Evolutionary conservation across 2,329 filamentous ascomycete genomes (phyloP).

Genomic region (Aspergillus alliaceus): DNA sequence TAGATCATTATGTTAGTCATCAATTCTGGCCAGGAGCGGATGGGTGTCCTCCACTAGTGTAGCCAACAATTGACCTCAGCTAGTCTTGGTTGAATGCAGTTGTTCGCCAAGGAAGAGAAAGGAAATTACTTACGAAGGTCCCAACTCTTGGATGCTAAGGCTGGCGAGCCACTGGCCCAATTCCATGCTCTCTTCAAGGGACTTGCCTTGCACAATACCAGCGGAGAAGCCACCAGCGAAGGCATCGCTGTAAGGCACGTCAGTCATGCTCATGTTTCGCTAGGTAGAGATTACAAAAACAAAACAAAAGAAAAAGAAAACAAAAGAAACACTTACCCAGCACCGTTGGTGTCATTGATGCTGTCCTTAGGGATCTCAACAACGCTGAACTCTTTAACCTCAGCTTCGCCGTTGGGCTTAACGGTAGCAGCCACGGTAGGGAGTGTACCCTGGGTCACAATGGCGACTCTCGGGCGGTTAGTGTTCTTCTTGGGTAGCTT

Average conservation of each 20-base stretch:
- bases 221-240: conserved; percentile 94
- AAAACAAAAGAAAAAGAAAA: too few relatives aligned
- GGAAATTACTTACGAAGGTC: conserved; percentile 76
- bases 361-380: conserved; percentile 72
- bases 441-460: conserved; percentile 92
- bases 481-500: conserved; percentile 89
- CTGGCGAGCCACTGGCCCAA: conserved; percentile 96
- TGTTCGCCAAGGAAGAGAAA: background rate
- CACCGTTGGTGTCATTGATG: conserved; percentile 96
- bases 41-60: too few relatives aligned
- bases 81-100: background rate
- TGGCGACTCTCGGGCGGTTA: conserved; percentile 77
- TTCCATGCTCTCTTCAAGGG: conserved; percentile 75
- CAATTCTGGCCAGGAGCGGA: background rate
- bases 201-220: conserved; percentile 81
- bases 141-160: conserved; percentile 90
- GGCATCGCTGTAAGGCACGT: conserved; percentile 64
- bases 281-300: too few relatives aligned
- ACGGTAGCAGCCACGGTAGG: conserved; percentile 79
- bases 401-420: conserved; percentile 63
- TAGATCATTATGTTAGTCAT: conserved; percentile 38
- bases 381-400: conserved; percentile 76
- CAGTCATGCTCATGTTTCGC: conserved; percentile 12
- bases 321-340: conserved; percentile 54
- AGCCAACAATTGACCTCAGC: background rate